These are phyloP conservation scores for Toxoplasma gondii DNA, from an alignment of 169 alveolate species.

Conservation along the genomic window DNA sequence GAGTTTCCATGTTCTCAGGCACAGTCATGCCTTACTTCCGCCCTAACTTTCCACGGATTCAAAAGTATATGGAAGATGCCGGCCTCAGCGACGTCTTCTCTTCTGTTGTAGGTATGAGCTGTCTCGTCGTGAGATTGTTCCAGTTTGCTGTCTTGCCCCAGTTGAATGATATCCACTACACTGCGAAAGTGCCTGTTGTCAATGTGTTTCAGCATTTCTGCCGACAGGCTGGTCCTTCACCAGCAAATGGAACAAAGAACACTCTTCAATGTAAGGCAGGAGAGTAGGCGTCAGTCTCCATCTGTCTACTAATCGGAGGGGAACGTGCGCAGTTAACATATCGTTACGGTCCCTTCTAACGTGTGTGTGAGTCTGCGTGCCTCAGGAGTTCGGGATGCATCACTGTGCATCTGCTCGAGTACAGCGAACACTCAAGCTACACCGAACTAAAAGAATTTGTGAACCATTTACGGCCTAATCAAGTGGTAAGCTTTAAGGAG, in stretches of 20 bases:
- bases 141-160: neutral
- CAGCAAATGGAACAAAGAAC: conserved; percentile 36
- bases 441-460: conserved; percentile 18
- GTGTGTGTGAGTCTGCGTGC: neutral
- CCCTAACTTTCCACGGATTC: conserved; percentile 18
- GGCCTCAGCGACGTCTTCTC: conserved; percentile 14
- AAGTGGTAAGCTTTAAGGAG: neutral
- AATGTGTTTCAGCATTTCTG: neutral
- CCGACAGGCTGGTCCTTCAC: conserved; percentile 53
- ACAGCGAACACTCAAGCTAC: conserved; percentile 49
- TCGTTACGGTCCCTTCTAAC: neutral
- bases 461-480: neutral
- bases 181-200: neutral
- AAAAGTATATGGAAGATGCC: neutral
- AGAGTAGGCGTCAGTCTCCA: neutral
- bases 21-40: conserved; percentile 39
- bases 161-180: neutral
- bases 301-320: neutral
- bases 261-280: neutral
- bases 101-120: conserved; percentile 4
- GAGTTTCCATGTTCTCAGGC: conserved; percentile 3
- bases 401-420: neutral
- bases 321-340: too few species aligned
- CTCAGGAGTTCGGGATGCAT: neutral
- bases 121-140: neutral